phyloP scores from a whole-genome alignment of 2,329 filamentous ascomycete species.

The Penicillium sp. region DNA sequence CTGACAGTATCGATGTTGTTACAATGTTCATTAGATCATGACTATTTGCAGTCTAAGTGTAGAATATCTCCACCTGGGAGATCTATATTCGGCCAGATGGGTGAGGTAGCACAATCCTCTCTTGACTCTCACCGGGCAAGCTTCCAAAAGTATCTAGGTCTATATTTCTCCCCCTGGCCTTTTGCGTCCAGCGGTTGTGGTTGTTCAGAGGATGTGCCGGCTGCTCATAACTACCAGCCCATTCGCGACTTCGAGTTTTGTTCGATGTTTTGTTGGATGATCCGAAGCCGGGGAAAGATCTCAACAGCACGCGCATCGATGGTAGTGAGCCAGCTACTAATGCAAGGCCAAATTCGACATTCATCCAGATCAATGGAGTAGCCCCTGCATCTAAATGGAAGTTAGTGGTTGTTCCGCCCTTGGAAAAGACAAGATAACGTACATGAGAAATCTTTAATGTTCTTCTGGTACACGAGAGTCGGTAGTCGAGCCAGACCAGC shows the following conservation, averaged over 20 bases:
- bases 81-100: too few relatives aligned
- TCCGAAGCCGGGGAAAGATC: slow-evolving; percentile 2
- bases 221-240: background rate
- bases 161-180: background rate
- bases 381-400: slow-evolving; percentile 1
- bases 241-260: slow-evolving; percentile 1
- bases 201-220: background rate
- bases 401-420: background rate
- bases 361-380: slow-evolving; percentile 5
- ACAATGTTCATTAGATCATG: too few relatives aligned
- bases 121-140: background rate
- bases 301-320: slow-evolving; percentile 1
- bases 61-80: too few relatives aligned
- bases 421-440: background rate
- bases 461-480: slow-evolving; percentile 1
- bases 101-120: background rate
- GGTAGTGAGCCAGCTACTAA: slow-evolving; percentile 4
- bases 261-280: background rate
- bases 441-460: slow-evolving; percentile 6
- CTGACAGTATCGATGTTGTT: too few relatives aligned
- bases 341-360: slow-evolving; percentile 3
- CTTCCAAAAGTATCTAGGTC: background rate
- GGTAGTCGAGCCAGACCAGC: slow-evolving; percentile 8
- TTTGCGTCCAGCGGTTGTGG: slow-evolving; percentile 1
- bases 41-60: too few relatives aligned